These are phyloP conservation scores for Daedaleopsis nitida DNA, from an alignment of 768 basidiomycete species.

Conservation along the genomic window DNA sequence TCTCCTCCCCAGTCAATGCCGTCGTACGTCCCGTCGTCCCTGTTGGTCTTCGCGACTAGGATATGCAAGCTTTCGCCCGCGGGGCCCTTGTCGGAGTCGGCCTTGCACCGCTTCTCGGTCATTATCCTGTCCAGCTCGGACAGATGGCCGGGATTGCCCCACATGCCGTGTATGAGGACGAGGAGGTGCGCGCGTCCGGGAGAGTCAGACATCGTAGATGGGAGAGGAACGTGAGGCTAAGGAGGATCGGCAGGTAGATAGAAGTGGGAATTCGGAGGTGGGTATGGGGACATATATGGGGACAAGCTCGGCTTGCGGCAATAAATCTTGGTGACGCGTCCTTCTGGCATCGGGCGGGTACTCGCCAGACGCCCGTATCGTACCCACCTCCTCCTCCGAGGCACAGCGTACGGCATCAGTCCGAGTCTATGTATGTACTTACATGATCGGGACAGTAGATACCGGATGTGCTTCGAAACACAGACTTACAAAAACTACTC, in stretches of 20 bases:
- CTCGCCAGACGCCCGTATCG: too few species aligned
- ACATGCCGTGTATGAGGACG: constrained; percentile 67
- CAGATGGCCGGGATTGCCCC: constrained; percentile 75
- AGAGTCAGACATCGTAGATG: constrained; percentile 11
- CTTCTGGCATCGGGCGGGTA: constrained; percentile 4
- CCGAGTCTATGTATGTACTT: too few species aligned
- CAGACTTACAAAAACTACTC: too few species aligned
- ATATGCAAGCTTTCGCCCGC: constrained; percentile 55
- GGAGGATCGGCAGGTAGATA: too few species aligned
- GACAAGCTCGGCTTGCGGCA: neutral
- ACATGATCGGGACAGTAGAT: too few species aligned
- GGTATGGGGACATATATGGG: neutral
- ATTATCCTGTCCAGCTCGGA: constrained; percentile 57
- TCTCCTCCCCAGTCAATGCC: constrained; percentile 86
- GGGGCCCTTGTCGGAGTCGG: constrained; percentile 26
- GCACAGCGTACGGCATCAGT: too few species aligned
- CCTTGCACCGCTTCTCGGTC: constrained; percentile 40
- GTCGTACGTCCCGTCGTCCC: constrained; percentile 72
- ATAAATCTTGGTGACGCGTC: constrained; percentile 13
- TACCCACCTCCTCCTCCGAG: neutral
- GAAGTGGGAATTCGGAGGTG: neutral
- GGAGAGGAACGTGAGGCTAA: too few species aligned
- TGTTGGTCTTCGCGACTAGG: constrained; percentile 66
- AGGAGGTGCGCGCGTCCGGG: constrained; percentile 38
- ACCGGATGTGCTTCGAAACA: too few species aligned